phyloP scores from a whole-genome alignment of 2,329 filamentous ascomycete genomes.

The Pezicula radicicola region DNA sequence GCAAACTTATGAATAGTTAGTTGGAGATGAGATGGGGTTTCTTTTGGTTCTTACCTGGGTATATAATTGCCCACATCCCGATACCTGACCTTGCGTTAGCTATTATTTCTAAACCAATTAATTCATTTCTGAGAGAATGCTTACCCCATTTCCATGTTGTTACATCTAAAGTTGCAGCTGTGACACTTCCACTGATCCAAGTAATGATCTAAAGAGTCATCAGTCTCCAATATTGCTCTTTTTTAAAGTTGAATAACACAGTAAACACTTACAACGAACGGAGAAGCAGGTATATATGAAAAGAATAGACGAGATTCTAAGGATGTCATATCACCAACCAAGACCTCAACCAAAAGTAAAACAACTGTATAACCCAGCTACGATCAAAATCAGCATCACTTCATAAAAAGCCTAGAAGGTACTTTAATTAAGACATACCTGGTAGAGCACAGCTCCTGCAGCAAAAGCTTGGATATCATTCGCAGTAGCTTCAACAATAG shows the following conservation, averaged over 20 bases:
- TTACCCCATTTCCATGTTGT: conserved; percentile 58
- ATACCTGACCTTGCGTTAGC: conserved; percentile 25
- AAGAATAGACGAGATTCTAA: conserved; percentile 61
- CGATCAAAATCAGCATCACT: neutral
- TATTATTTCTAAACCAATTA: neutral
- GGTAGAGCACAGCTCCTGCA: conserved; percentile 58
- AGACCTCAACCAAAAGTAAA: conserved; percentile 59
- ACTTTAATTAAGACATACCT: conserved; percentile 22
- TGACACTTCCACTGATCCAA: conserved; percentile 59
- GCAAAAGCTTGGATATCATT: conserved; percentile 47
- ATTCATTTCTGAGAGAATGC: neutral
- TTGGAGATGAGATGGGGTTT: neutral
- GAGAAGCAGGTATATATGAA: conserved; percentile 59
- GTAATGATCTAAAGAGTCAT: conserved; percentile 45
- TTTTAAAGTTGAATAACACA: too few relatives aligned
- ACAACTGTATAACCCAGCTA: conserved; percentile 61
- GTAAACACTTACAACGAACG: conserved; percentile 43
- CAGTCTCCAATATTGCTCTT: too few relatives aligned
- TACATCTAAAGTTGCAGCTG: conserved; percentile 42
- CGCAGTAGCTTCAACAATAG: conserved; percentile 53
- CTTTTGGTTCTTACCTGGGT: conserved; percentile 32
- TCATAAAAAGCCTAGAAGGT: neutral
- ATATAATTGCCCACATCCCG: conserved; percentile 63
- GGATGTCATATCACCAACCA: conserved; percentile 63
- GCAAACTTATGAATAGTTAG: conserved; percentile 29